Base-by-base conservation (phyloP, 2,329 filamentous ascomycete species). In the Calonectria honghensis region DNA sequence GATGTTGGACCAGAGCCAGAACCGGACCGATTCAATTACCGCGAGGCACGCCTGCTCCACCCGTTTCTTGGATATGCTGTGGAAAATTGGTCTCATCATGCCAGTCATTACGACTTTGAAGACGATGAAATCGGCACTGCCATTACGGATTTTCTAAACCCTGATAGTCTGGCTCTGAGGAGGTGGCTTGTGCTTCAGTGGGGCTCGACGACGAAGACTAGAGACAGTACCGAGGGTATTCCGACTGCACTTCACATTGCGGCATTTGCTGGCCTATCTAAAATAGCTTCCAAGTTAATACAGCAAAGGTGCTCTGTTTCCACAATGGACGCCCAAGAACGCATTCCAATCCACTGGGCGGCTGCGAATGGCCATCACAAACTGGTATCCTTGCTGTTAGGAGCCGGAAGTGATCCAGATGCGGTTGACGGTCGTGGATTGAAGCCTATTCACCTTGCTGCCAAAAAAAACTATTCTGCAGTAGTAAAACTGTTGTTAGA, bases 21-120 rank as follows among this genome's bases (percentile, higher is more conserved):
- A 24, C 4, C 41, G 0, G 76, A 77, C 29, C 6, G 6, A 14
- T 77, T 78, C 14, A 31, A 67, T 1, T 80, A 80, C 32, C 68
- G 59, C 11, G 39, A 76, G 3, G 78, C 79, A 31, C 78, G 77
- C 14, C n/a, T 80, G 1, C 63, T 18, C 2, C 32, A 80, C 41
- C 75, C 77, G 14, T 79, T 80, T 31, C 75, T 80, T 1, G 29
- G 61, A 11, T 80, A 80, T 29, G 77, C 77, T 0, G 73, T 77
- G 1, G 77, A 79, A 9, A 80, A 77, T 27, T 80, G 79, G 78
- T 41, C 77, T 2, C 76, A 79, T n/a, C 79, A 80, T n/a, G 68
- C 77, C 1, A 76, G 73, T 13, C 67, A 41, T 11, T 80, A 78
- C 24, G 77, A 80, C 29, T 51, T 73, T 27, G 35, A 68, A 6